Base-by-base conservation (phyloP, 129 eudicot species). In the Centella asiatica region DNA sequence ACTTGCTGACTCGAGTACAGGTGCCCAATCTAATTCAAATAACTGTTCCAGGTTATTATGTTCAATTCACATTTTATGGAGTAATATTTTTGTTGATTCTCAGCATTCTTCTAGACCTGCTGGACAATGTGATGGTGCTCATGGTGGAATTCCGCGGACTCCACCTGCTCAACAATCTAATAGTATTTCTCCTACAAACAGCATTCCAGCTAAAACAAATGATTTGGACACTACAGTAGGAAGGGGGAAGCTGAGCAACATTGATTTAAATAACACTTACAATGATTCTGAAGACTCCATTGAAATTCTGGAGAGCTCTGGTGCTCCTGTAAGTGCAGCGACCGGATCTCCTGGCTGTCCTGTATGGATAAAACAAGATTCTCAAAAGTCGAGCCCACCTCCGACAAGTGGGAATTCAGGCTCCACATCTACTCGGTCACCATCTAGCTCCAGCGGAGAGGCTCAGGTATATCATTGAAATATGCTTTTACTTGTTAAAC, bases 341-440 rank as follows among this genome's bases (percentile, higher is more conserved):
- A 47, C 72, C 32, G 49, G 39, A 46, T 69, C 74, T 59, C 44
- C 31, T 34, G 74, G 61, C 1, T 69, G 19, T 68, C 67, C 73
- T 6, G 32, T 56, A 19, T 69, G 66, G 66, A 24, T 37, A 11
- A 51, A 39, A 6, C 62, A 47, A 23, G 55, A 48, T 37, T 65
- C 60, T 24, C 72, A 45, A 13, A 54, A 66, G 54, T 67, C 77
- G 26, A 73, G 72, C 34, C 72, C 77, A 13, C 72, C 77, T 32
- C 77, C 66, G 62, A 44, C 68, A 57, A 73, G 77, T 73, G 72
- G 72, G 26, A 73, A 57, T 37, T 65, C 77, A 36, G 77, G 62
- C 29, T 57, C 77, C 15, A 47, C 68, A 44, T 73, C 77, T 36
- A 60, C 72, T 37, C 72, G 25, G 36, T 73, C 72, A 34, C 72